Percentiles rank a stretch among this genome's conserved stretches.
These are phyloP conservation scores for Castanospermum australe DNA, from an alignment of 306 rosid species.

Conservation along the genomic window DNA sequence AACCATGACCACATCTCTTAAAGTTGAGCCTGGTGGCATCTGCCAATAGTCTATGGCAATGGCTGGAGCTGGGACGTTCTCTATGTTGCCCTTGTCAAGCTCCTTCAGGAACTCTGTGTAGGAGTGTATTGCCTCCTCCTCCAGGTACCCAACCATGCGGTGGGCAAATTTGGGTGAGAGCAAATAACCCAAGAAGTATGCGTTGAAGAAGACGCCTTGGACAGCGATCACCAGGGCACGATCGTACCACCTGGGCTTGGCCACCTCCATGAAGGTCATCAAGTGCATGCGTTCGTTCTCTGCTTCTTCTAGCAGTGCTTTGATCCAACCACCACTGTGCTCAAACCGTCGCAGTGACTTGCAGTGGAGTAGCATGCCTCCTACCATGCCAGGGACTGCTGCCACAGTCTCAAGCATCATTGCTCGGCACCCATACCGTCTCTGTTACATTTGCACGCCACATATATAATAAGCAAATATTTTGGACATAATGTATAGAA, in stretches of 20 bases:
- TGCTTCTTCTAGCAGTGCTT: slow-evolving; percentile 69
- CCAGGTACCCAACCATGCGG: slow-evolving; percentile 82
- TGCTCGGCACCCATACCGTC: slow-evolving; percentile 79
- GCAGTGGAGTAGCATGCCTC: slow-evolving; percentile 65
- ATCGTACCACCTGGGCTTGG: slow-evolving; percentile 71
- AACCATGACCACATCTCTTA: slow-evolving; percentile 68
- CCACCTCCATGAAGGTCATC: slow-evolving; percentile 82
- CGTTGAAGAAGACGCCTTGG: slow-evolving; percentile 77
- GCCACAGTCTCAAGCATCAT: slow-evolving; percentile 92
- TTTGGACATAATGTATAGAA: neutral
- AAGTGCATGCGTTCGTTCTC: slow-evolving; percentile 88
- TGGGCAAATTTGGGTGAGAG: slow-evolving; percentile 74
- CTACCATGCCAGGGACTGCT: slow-evolving; percentile 89
- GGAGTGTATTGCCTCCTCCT: slow-evolving; percentile 80
- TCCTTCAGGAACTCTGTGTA: slow-evolving; percentile 80
- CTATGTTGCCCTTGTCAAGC: slow-evolving; percentile 63
- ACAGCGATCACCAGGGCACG: slow-evolving; percentile 67
- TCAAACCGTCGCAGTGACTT: slow-evolving; percentile 66
- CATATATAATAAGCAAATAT: neutral
- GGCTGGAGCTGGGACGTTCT: slow-evolving; percentile 75
- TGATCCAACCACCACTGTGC: slow-evolving; percentile 86
- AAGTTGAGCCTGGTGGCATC: slow-evolving; percentile 52
- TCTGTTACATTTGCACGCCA: slow-evolving; percentile 37
- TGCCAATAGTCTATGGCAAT: slow-evolving; percentile 82
- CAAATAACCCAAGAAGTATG: slow-evolving; percentile 67